Evolutionary conservation across 495 filamentous ascomycete genomes (phyloP).

Genomic region (Astrothelium subdiscretum): DNA sequence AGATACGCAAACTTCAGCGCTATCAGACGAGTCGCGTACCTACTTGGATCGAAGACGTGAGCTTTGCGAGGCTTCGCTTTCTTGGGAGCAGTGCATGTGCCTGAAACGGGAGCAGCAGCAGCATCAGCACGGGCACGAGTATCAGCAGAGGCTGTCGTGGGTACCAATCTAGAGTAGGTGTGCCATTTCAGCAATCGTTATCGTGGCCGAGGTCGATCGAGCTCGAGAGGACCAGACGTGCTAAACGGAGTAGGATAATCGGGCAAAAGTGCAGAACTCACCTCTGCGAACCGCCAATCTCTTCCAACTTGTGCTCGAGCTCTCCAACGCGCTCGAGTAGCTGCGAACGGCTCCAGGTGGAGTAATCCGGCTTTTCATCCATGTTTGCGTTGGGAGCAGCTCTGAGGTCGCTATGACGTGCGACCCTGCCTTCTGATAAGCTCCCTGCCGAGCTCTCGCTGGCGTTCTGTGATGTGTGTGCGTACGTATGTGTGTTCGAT

Average conservation of each 20-base stretch:
- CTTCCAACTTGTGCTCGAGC: constrained; percentile 12
- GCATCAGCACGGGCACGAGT: not conserved
- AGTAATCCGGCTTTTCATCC: constrained; percentile 15
- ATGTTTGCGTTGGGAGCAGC: not conserved
- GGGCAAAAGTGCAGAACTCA: not conserved
- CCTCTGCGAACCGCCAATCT: not conserved
- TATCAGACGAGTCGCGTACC: constrained; percentile 71
- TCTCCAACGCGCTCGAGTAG: constrained; percentile 20
- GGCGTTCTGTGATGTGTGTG: not conserved
- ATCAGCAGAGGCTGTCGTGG: not conserved
- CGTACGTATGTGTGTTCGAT: not conserved
- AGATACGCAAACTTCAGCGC: constrained; percentile 92
- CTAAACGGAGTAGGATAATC: constrained; percentile 12
- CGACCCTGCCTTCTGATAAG: not conserved
- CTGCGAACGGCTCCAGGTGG: constrained; percentile 16
- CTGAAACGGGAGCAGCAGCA: constrained; percentile 1
- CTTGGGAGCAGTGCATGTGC: not conserved
- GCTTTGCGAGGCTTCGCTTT: constrained; percentile 14
- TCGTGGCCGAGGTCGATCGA: too few relatives aligned
- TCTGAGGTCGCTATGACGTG: not conserved
- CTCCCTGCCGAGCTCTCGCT: not conserved
- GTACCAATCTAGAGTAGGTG: not conserved
- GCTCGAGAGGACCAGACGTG: too few relatives aligned
- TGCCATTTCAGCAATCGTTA: constrained; percentile 4
- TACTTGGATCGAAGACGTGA: constrained; percentile 55